These are phyloP conservation scores for Atalantia buxifolia DNA, from an alignment of 345 rosid genomes.

Conservation along the genomic window DNA sequence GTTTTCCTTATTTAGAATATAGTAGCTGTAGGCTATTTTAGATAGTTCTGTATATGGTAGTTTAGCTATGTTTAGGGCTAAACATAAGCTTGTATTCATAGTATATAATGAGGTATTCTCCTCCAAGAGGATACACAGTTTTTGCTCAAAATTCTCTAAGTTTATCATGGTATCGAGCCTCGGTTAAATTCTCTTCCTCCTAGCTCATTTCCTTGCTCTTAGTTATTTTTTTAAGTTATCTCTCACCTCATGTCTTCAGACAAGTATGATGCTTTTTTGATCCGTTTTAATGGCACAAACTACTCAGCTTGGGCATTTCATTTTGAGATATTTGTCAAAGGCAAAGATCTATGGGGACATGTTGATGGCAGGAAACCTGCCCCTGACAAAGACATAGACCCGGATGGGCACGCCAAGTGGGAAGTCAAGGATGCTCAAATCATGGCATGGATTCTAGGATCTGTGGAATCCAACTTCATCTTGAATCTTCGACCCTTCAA, in stretches of 20 bases:
- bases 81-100: neutral
- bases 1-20: neutral
- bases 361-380: neutral
- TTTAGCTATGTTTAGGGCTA: too few relatives aligned
- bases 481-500: neutral
- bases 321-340: neutral
- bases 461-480: neutral
- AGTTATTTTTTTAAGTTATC: too few relatives aligned
- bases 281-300: neutral
- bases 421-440: neutral
- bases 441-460: neutral
- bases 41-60: neutral
- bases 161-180: neutral
- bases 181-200: too few relatives aligned
- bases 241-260: neutral
- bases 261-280: neutral
- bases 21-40: neutral
- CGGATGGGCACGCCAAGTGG: neutral
- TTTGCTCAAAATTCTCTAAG: neutral
- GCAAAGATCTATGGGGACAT: neutral
- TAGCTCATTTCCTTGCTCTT: too few relatives aligned
- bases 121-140: accelerated
- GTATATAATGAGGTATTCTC: neutral
- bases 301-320: neutral
- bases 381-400: too few relatives aligned